Base-by-base conservation (phyloP, 768 basidiomycete genomes). In the Podaxis sp. region DNA sequence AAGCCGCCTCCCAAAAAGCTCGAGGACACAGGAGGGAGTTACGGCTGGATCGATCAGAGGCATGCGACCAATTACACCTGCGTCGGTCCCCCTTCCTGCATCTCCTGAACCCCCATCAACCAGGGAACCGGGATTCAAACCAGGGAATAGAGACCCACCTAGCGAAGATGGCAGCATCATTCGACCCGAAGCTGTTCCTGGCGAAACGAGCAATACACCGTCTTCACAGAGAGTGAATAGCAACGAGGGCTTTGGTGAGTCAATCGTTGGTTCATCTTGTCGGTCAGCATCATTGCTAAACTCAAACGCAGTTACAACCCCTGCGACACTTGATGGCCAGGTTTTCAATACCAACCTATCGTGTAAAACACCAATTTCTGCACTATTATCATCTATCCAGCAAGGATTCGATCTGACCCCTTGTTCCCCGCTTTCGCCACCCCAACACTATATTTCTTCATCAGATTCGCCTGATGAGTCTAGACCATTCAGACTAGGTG, bases 381-480 rank as follows among this genome's bases (percentile, higher is more conserved):
- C 83, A 8, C 79, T 90, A 33, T 73, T 87, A 50, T 76, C 79
- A 15, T 82, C 87, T 2, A 90, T 90, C 59, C 82, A 90, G 65
- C 82, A 79, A 15, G 89, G 88, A 36, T 90, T 90, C 71, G 71
- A 86, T n/a, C 80, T 84, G 66, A 85, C 87, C 3, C 88, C 87
- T 15, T 78, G 76, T n/a, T 79, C 83, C 1, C 85, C 86, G 2
- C 76, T 88, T 40, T 86, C 87, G 2, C 86, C 86, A 17, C 81
- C 83, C 25, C 76, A 82, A 59, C 75, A 79, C 33, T 83, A 85
- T 63, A 59, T 72, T 65, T 37, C 64, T 63, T 50, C 49, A 46
- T 19, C 43, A 43, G 57, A 52, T 46, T 38, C 47, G n/a, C 27
- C 61, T 6, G 22, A 12, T 17, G 46, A 50, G 2, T 11, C 46